Evolutionary conservation across 129 eudicot species (phyloP).

Genomic region (Calendula officinalis): DNA sequence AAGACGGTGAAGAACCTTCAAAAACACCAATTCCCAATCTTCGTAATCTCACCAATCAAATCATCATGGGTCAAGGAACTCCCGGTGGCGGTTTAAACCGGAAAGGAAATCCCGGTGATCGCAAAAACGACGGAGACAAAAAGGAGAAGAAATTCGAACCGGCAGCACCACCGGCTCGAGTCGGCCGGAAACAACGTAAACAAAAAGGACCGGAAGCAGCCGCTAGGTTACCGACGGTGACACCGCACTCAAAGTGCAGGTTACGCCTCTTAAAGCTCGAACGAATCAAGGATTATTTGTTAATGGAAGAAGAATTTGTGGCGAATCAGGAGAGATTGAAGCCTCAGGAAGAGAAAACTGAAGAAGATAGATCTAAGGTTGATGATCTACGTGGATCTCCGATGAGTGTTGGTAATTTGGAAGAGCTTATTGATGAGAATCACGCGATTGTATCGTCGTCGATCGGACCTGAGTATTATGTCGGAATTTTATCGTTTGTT

Average conservation of each 20-base stretch:
- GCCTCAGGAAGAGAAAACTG: conserved; percentile 95
- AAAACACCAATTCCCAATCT: conserved; percentile 1
- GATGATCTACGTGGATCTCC: conserved; percentile 92
- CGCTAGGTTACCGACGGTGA: conserved; percentile 73
- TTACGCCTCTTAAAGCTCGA: conserved; percentile 72
- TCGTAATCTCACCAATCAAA: background rate
- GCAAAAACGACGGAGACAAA: conserved; percentile 53
- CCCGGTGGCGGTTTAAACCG: conserved; percentile 80
- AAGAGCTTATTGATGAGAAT: conserved; percentile 96
- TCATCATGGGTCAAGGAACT: conserved; percentile 79
- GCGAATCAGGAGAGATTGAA: conserved; percentile 88
- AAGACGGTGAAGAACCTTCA: no score
- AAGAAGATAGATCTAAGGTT: conserved; percentile 86
- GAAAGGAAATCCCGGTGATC: conserved; percentile 51
- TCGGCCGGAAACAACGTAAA: conserved; percentile 87
- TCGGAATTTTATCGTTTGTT: conserved; percentile 80
- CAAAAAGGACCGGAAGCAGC: conserved; percentile 96
- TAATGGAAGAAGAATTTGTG: conserved; percentile 96
- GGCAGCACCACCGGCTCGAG: conserved; percentile 86
- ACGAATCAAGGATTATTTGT: conserved; percentile 73
- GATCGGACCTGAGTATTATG: conserved; percentile 98
- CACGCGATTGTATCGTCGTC: conserved; percentile 95
- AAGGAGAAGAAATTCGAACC: conserved; percentile 94
- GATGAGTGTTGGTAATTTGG: conserved; percentile 95
- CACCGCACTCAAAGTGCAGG: conserved; percentile 82